Conservation (phyloP, 768 basidiomycete genomes). For the Hygrocybe coccinea region DNA sequence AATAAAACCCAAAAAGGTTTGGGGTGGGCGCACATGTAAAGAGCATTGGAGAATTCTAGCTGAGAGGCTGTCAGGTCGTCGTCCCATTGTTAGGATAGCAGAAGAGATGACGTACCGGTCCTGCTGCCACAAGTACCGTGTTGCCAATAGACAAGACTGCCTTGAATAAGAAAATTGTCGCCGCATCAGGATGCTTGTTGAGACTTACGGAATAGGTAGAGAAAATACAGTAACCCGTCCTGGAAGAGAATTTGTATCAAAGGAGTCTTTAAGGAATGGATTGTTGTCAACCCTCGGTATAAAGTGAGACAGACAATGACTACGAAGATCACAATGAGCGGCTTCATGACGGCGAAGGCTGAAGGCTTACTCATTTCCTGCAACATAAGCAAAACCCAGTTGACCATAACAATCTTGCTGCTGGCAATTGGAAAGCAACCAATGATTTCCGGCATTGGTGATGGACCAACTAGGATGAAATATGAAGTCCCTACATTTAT, state of each 20-base stretch:
- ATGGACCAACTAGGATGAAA: not conserved
- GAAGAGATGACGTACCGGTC: not conserved
- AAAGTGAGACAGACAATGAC: not conserved
- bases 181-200: not conserved
- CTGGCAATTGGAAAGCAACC: not conserved
- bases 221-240: not conserved
- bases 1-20: not conserved
- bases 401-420: not conserved
- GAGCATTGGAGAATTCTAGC: not conserved
- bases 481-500: not conserved
- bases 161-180: not conserved
- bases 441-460: not conserved
- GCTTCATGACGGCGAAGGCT: not conserved
- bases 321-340: not conserved
- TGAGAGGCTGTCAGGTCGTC: too few species aligned
- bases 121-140: not conserved
- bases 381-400: not conserved
- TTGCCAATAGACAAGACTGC: not conserved
- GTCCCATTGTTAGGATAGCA: not conserved
- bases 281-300: not conserved
- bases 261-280: not conserved
- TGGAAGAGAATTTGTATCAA: not conserved
- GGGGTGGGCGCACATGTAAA: not conserved
- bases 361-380: not conserved
- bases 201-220: not conserved